Base-by-base conservation (phyloP, 2,329 filamentous ascomycete species). In the Pestalotiopsis fici region DNA sequence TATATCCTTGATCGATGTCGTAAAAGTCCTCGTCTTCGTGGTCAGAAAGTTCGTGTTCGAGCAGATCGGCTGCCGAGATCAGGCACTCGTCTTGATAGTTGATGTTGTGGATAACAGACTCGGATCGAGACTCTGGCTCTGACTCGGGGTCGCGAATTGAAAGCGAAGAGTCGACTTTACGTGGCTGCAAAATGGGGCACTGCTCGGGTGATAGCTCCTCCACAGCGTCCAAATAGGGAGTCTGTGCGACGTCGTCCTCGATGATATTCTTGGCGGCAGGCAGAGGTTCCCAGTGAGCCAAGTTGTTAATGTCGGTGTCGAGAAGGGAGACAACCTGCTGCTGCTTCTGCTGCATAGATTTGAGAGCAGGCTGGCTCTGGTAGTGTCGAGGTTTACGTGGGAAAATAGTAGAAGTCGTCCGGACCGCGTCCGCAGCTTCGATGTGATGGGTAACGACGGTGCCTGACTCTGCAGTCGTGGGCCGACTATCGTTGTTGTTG, bases 1-100 rank as follows among this genome's bases (percentile, higher is more conserved):
- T 90, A 67, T 93, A 93, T 25, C 92, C 95, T 67, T 91, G 91
- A 72, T 88, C 87, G 57, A 60, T 31, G 57, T 89, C 86, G 70
- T 87, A 87, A 54, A 78, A 74, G 47, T 81, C 84, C 70, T 94
- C 93, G 13, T 93, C 92, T 28, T 95, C 91, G 18, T 92, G 91
- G 21, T 94, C 92, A 18, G 76, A 77, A 21, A 74, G 60, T 21
- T 63, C 60, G 35, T 23, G 15, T 23, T 75, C 74, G 23, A 67
- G 59, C 15, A 68, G 66, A 13, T 90, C 86, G 27, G 85, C 69
- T 37, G 75, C 73, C 77, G 67, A 35, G n/a, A 65, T 54, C 12
- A 35, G 25, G 18, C 28, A 60, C 27, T 60, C 27, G 13, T 60
- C 57, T 15, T 60, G 57, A n/a, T 60, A 31, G 57, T 60, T 37